These are phyloP conservation scores for Botrytis squamosa DNA, from an alignment of 2,329 filamentous ascomycete species.

Conservation along the genomic window DNA sequence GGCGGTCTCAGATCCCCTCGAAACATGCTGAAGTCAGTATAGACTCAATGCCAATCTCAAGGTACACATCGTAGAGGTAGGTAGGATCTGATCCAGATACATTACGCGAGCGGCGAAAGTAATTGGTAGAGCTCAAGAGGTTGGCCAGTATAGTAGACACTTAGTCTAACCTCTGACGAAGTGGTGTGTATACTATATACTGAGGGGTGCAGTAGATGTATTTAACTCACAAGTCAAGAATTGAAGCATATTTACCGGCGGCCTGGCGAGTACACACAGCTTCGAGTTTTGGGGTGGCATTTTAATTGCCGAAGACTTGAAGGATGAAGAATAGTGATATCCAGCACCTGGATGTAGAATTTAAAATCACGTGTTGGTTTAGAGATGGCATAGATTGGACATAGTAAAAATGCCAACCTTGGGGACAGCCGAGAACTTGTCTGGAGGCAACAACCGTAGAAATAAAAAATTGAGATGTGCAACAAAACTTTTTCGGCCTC, in stretches of 20 bases:
- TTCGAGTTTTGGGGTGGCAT: not conserved
- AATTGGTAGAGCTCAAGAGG: not conserved
- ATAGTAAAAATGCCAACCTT: not conserved
- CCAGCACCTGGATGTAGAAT: not conserved
- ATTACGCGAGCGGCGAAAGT: not conserved
- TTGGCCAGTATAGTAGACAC: not conserved
- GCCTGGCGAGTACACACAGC: not conserved
- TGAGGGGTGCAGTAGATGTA: not conserved
- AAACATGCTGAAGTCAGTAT: not conserved
- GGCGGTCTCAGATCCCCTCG: not conserved
- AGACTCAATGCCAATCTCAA: not conserved
- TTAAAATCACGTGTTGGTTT: not conserved
- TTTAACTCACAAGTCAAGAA: not conserved
- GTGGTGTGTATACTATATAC: not conserved
- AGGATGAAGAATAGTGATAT: not conserved
- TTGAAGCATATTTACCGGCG: not conserved
- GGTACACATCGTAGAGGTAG: not conserved
- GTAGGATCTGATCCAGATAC: not conserved
- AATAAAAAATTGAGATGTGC: not conserved
- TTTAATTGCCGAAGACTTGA: not conserved
- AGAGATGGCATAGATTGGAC: not conserved
- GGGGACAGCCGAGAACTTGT: not conserved
- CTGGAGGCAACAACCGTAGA: not conserved
- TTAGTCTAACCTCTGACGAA: fast-evolving
- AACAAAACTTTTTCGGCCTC: not conserved